A percentile compares a stretch with the other conserved stretches of the same genome.
These are phyloP conservation scores for Candida cerambycidarum DNA, from an alignment of 805 yeast species.

Conservation along the genomic window DNA sequence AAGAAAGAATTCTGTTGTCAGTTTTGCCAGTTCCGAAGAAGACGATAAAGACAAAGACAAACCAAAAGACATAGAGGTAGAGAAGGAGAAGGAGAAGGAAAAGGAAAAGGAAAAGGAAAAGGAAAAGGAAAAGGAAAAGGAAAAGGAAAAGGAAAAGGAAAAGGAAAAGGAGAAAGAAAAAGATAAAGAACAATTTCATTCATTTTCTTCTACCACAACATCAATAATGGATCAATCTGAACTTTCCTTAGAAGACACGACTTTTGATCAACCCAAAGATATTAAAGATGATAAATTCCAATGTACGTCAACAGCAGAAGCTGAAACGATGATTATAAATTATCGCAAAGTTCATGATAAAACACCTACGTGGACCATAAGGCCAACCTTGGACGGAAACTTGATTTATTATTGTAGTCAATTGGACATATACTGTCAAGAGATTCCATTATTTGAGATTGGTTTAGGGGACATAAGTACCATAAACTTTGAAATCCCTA, in stretches of 20 bases:
- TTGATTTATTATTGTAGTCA: conserved; percentile 60
- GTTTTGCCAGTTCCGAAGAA: conserved; percentile 47
- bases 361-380: conserved; percentile 57
- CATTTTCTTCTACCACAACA: conserved; percentile 9
- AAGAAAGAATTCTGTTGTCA: conserved; percentile 49
- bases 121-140: background rate
- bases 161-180: background rate
- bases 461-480: conserved; percentile 18
- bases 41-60: conserved; percentile 1
- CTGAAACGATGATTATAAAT: conserved; percentile 27
- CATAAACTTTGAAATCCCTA: conserved; percentile 27
- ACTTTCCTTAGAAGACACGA: background rate
- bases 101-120: background rate
- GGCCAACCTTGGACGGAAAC: conserved; percentile 53
- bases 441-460: conserved; percentile 50
- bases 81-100: background rate
- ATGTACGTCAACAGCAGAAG: conserved; percentile 23
- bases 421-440: conserved; percentile 57
- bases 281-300: background rate
- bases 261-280: conserved; percentile 1
- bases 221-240: conserved; percentile 7
- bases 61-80: background rate
- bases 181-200: conserved; percentile 6
- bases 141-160: background rate
- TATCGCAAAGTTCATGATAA: conserved; percentile 20